phyloP scores from a whole-genome alignment of 2,329 filamentous ascomycete genomes.

The Claviceps monticola region DNA sequence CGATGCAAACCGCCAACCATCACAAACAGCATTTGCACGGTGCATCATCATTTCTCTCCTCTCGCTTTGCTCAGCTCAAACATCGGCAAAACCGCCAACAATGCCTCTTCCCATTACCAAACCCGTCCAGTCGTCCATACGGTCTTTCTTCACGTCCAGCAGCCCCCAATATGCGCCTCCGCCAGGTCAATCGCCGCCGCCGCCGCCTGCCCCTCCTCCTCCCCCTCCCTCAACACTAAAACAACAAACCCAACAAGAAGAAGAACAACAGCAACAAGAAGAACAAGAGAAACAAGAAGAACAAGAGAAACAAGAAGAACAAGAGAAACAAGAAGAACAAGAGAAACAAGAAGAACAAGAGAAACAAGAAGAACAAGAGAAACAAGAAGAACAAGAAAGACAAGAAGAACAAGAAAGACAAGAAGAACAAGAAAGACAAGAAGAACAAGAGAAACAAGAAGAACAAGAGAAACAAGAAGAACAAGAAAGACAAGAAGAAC shows the following conservation, averaged over 20 bases:
- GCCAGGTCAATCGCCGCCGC: slow-evolving; percentile 12
- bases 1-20: no score
- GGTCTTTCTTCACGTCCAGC: slow-evolving; percentile 45
- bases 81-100: slow-evolving; percentile 9
- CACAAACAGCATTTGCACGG: no score
- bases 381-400: no score
- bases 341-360: no score
- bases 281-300: no score
- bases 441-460: background rate
- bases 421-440: no score
- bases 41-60: background rate
- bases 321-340: no score
- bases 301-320: no score
- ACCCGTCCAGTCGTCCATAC: slow-evolving; percentile 41
- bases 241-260: slow-evolving; percentile 5
- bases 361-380: no score
- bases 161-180: slow-evolving; percentile 24
- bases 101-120: slow-evolving; percentile 27
- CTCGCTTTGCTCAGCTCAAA: background rate
- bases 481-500: no score
- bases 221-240: slow-evolving; percentile 9
- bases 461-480: no score
- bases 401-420: no score
- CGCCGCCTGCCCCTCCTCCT: slow-evolving; percentile 7
- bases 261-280: background rate